Evolutionary conservation across 768 basidiomycete species (phyloP), one percentile per base, ranked within the genome.

Genomic region (Gyrodon lividus): DNA sequence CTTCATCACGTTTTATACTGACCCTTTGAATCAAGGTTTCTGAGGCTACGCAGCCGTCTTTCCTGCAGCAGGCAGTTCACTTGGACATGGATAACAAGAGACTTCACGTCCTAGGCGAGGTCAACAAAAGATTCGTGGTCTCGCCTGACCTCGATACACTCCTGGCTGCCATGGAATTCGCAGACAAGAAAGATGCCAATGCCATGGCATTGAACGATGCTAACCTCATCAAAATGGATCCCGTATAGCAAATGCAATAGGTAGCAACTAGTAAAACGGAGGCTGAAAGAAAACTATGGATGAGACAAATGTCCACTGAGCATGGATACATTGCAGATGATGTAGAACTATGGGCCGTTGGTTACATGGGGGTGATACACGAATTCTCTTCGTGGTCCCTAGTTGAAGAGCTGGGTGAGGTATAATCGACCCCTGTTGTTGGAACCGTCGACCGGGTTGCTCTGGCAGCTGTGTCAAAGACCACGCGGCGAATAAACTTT

Each of bases 1-100:
- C 4, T 34, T 43, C 44, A 13, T 46, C 20, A 4, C 34, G 43
- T 33, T 19, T 5, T 16, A 5, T 31, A 23, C 47, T 50, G 5
- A 62, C 12, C 6, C 23, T 7, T 45, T 34, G 24, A 47, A 39
- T 31, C 60, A 91, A 65, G 93, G 86, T 96, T 28, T 82, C 80
- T 16, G 83, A 87, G 9, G 90, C 86, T 7, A 92, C 89, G 2
- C 87, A 87, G 49, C 83, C 92, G 1, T 88, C 91, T 0, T 96
- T 96, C 68, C 77, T 95, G 3, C 91, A 95, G 65, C 92, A 96
- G 50, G 87, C 89, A 6, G 86, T 90, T 17, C 78, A 85, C 59
- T 63, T 96, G 24, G 85, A 96, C 64, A 61, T 71, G 46, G 69
- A 69, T 34, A 71, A 75, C 17, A 87, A 86, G 59, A 74, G 73